Conservation (phyloP, 768 basidiomycete genomes). For the Clitopilus passeckerianus region DNA sequence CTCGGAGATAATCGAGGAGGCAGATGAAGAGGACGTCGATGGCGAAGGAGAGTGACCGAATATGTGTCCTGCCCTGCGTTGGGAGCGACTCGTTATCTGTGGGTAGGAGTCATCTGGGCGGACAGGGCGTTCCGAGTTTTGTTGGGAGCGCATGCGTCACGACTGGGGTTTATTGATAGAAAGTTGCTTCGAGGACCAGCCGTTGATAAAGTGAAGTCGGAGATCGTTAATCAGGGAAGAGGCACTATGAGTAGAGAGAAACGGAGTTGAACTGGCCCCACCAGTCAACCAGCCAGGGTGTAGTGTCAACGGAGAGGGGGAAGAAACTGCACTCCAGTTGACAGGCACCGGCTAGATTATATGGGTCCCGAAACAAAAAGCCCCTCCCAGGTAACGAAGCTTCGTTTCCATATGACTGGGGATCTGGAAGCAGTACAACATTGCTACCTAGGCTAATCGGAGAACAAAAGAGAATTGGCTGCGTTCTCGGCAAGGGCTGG, state of each 20-base stretch:
- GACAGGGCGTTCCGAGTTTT: background rate
- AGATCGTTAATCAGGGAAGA: background rate
- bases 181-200: background rate
- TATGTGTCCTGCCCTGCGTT: constrained; percentile 15
- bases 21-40: constrained; percentile 13
- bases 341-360: background rate
- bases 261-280: constrained; percentile 1
- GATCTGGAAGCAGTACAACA: background rate
- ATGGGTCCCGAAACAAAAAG: background rate
- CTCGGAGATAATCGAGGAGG: constrained; percentile 3
- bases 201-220: background rate
- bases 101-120: background rate
- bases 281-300: constrained; percentile 1
- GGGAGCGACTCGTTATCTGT: constrained; percentile 4
- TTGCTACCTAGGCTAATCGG: background rate
- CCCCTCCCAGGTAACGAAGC: background rate
- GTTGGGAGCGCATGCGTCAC: background rate
- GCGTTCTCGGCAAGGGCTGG: background rate
- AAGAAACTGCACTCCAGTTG: background rate
- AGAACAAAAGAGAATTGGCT: background rate
- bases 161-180: background rate
- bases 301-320: background rate
- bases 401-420: background rate
- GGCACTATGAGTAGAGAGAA: background rate
- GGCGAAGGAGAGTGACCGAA: constrained; percentile 14